Percentiles rank a stretch among this genome's conserved stretches.
Evolutionary conservation across 2,329 filamentous ascomycete species (phyloP).

Genomic region (Chaetomiaceae sp.): DNA sequence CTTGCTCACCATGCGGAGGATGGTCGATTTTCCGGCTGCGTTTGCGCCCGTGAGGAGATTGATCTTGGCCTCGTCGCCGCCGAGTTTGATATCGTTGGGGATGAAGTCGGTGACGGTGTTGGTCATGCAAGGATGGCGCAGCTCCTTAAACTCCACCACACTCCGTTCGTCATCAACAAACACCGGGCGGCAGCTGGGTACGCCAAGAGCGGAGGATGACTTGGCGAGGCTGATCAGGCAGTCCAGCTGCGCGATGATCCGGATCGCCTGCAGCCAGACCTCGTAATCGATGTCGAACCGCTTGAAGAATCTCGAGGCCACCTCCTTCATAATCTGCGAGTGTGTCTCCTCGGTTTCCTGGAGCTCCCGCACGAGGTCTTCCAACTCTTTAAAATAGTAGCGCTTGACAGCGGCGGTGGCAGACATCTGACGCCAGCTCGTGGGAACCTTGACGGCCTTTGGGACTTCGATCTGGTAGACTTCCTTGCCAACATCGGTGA

Average conservation of each 20-base stretch:
- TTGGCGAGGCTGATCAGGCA: slow-evolving; percentile 91
- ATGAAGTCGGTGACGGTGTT: slow-evolving; percentile 91
- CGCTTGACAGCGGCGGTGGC: slow-evolving; percentile 85
- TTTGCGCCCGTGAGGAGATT: slow-evolving; percentile 93
- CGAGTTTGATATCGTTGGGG: slow-evolving; percentile 86
- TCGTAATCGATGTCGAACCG: slow-evolving; percentile 85
- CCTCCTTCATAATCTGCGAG: slow-evolving; percentile 82
- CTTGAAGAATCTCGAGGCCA: slow-evolving; percentile 75
- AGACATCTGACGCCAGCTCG: slow-evolving; percentile 93
- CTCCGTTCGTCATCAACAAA: slow-evolving; percentile 84
- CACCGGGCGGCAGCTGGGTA: slow-evolving; percentile 81
- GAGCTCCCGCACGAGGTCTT: slow-evolving; percentile 74
- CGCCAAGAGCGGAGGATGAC: slow-evolving; percentile 75
- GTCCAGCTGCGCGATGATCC: slow-evolving; percentile 86
- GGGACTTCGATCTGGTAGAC: slow-evolving; percentile 94
- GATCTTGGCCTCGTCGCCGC: slow-evolving; percentile 76
- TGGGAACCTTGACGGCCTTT: slow-evolving; percentile 78
- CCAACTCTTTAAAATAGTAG: slow-evolving; percentile 86
- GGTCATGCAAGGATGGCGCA: slow-evolving; percentile 92
- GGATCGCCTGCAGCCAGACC: slow-evolving; percentile 84
- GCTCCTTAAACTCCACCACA: slow-evolving; percentile 84
- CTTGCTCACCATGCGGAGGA: slow-evolving; percentile 86
- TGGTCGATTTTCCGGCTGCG: slow-evolving; percentile 93
- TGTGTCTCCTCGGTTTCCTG: slow-evolving; percentile 95
- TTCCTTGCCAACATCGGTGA: slow-evolving; percentile 87